These are phyloP conservation scores for Mycosphaerella sp. DNA, from an alignment of 2,329 filamentous ascomycete species.

Conservation along the genomic window DNA sequence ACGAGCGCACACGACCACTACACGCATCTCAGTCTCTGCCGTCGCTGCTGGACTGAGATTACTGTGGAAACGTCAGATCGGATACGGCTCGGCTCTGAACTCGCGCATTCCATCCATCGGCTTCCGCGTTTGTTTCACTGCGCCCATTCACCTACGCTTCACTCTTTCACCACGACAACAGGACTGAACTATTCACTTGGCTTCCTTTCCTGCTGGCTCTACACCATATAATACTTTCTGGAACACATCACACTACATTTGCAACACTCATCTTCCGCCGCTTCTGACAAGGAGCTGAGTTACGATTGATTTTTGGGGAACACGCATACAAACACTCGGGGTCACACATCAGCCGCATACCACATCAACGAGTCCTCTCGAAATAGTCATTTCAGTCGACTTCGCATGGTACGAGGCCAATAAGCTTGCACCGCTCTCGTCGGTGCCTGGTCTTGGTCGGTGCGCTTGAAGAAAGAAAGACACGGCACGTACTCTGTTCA, in stretches of 20 bases:
- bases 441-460: slow-evolving; percentile 26
- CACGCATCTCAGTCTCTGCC: slow-evolving; percentile 4
- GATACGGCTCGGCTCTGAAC: background rate
- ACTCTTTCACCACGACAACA: slow-evolving; percentile 13
- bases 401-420: slow-evolving; percentile 21
- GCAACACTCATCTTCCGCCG: background rate
- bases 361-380: background rate
- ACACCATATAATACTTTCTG: slow-evolving; percentile 1
- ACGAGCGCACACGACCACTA: slow-evolving; percentile 8
- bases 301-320: background rate
- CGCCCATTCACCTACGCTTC: slow-evolving; percentile 13
- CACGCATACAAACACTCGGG: background rate
- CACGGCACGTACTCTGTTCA: slow-evolving; percentile 19
- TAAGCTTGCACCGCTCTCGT: slow-evolving; percentile 21
- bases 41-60: slow-evolving; percentile 1
- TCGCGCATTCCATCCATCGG: slow-evolving; percentile 5
- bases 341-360: slow-evolving; percentile 7
- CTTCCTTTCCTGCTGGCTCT: slow-evolving; percentile 19
- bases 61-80: slow-evolving; percentile 1
- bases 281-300: background rate
- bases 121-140: slow-evolving; percentile 5
- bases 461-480: slow-evolving; percentile 18
- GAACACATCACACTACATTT: background rate
- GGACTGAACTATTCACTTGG: slow-evolving; percentile 34
- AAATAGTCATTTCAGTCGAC: slow-evolving; percentile 11